These are phyloP conservation scores for Suillus fuscotomentosus DNA, from an alignment of 768 basidiomycete genomes.

Conservation along the genomic window DNA sequence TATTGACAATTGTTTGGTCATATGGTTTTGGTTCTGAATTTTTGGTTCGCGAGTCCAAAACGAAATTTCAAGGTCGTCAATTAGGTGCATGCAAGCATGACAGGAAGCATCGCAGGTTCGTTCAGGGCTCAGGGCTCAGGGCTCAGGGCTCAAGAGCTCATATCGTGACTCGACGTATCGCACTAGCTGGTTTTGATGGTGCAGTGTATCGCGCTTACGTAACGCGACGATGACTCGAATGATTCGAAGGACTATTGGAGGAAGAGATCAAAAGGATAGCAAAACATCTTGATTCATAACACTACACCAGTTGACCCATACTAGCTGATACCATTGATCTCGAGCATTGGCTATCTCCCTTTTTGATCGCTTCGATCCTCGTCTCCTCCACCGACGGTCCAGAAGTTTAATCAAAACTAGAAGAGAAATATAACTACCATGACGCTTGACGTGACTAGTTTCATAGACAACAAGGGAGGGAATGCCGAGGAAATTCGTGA, in stretches of 20 bases:
- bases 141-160: background rate
- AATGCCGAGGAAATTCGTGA: conserved; percentile 88
- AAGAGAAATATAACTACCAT: conserved; percentile 37
- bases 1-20: conserved; percentile 28
- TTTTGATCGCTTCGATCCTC: background rate
- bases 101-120: background rate
- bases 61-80: background rate
- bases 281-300: background rate
- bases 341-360: background rate
- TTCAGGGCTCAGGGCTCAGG: no score
- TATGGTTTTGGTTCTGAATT: conserved; percentile 1
- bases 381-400: background rate
- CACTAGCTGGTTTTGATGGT: background rate
- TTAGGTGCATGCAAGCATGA: background rate
- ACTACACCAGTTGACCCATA: background rate
- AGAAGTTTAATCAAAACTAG: background rate
- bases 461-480: conserved; percentile 88
- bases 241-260: conserved; percentile 5
- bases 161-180: background rate
- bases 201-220: conserved; percentile 4
- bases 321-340: conserved; percentile 4
- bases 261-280: background rate
- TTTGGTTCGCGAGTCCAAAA: background rate
- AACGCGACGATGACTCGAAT: conserved; percentile 5
- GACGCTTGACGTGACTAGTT: conserved; percentile 80